Conservation (phyloP, 768 basidiomycete genomes). For the Tephrocybe sp. region DNA sequence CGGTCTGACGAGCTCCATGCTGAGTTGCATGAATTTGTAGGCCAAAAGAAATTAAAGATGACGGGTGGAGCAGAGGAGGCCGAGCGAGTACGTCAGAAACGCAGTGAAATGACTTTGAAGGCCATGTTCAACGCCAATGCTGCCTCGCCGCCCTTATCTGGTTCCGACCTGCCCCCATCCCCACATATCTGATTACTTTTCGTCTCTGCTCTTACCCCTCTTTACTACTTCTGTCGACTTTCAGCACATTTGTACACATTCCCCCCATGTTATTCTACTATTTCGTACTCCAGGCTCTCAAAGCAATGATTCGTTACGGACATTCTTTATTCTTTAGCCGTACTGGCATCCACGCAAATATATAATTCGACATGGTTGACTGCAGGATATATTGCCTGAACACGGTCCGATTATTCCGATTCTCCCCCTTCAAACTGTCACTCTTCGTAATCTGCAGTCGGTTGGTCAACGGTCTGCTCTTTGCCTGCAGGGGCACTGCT, state of each 20-base stretch:
- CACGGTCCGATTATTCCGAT: constrained; percentile 1
- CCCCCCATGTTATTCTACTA: constrained; percentile 10
- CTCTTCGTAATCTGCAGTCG: background rate
- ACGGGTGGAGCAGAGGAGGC: constrained; percentile 92
- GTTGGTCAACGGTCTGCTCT: constrained; percentile 1
- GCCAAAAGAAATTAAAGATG: constrained; percentile 85
- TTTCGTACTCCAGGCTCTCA: background rate
- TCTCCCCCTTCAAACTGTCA: background rate
- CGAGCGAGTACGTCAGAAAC: constrained; percentile 82
- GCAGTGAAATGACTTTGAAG: constrained; percentile 82
- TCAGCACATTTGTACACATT: constrained; percentile 13
- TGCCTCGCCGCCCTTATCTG: constrained; percentile 10
- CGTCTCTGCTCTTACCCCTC: too few species aligned
- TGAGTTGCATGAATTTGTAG: constrained; percentile 86
- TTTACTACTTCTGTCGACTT: background rate
- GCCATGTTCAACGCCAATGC: constrained; percentile 66
- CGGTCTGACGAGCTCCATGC: constrained; percentile 80
- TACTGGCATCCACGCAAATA: too few species aligned
- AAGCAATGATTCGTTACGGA: too few species aligned
- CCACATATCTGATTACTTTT: background rate
- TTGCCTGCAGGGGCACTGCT: constrained; percentile 3
- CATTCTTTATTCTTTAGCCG: too few species aligned
- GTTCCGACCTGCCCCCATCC: constrained; percentile 14
- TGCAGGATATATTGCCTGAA: background rate
- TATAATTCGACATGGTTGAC: too few species aligned